Evolutionary conservation across 805 yeast species (phyloP).

Genomic region (Jamesozyma jinghongensis): DNA sequence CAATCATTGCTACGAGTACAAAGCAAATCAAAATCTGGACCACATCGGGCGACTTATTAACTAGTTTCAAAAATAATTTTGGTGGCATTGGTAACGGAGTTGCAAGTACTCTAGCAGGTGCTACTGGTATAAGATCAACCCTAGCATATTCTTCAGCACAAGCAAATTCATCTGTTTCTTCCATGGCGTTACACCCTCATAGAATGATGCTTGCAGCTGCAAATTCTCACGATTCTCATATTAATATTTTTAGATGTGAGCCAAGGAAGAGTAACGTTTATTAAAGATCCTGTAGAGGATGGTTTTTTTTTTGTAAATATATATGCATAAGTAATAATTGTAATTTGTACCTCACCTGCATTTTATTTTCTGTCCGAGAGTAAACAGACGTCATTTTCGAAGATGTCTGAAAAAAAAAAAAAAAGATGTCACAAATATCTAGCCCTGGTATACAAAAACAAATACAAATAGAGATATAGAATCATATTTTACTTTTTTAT

Average conservation of each 20-base stretch:
- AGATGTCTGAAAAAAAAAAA: too few species aligned
- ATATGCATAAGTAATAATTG: too few species aligned
- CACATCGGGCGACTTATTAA: slow-evolving; percentile 66
- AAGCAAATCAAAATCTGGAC: slow-evolving; percentile 75
- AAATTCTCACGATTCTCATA: slow-evolving; percentile 65
- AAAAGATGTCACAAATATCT: too few species aligned
- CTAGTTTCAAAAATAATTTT: slow-evolving; percentile 43
- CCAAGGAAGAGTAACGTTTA: neutral
- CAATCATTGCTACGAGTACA: slow-evolving; percentile 82
- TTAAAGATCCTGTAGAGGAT: too few species aligned
- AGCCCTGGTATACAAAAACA: too few species aligned
- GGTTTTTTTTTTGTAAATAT: too few species aligned
- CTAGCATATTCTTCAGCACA: slow-evolving; percentile 17
- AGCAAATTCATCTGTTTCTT: slow-evolving; percentile 43
- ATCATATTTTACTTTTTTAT: too few species aligned
- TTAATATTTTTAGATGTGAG: slow-evolving; percentile 49
- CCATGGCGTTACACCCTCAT: slow-evolving; percentile 82
- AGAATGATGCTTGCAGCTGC: slow-evolving; percentile 86
- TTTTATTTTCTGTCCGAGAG: too few species aligned
- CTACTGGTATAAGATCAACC: slow-evolving; percentile 26
- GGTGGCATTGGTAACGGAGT: slow-evolving; percentile 15
- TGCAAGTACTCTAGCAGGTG: slow-evolving; percentile 25
- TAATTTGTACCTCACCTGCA: too few species aligned
- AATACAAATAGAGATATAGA: too few species aligned
- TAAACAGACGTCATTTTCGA: too few species aligned